Base-by-base conservation (phyloP, 345 rosid species). In the Lepidium africanum region DNA sequence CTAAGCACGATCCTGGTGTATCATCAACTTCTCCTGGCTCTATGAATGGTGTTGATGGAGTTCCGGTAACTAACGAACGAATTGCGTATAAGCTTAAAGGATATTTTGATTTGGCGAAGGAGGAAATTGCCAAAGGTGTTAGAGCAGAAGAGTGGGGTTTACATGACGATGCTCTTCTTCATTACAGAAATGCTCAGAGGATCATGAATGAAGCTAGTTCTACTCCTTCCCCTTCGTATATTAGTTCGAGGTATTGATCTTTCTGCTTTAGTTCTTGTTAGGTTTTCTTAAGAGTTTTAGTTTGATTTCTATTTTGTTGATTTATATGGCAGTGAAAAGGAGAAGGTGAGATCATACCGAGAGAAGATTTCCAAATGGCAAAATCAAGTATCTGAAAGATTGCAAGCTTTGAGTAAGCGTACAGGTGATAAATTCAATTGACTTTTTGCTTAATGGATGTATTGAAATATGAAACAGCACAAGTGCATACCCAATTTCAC, bases 71-170 rank as follows among this genome's bases (percentile, higher is more conserved):
- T 7, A 93, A 90, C 72, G 98, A 93, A 80, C 87, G 97, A 35
- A 60, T 74, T 10, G 98, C 97, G 13, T 90, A 87, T 71, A 93
- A 93, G 86, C 81, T 93, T 50, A 93, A 90, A 77, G 97, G 97
- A 8, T 93, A 85, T 82, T 79, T 77, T 67, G 96, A 93, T 77
- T 85, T 93, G 51, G 97, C 94, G 36, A 93, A 82, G 71, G 87
- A 74, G 60, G 96, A 88, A 79, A 93, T 90, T 47, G 87, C 80
- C 15, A 88, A 86, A 59, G 97, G 73, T 7, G 89, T 92, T 13
- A 79, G 90, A 53, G 85, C 93, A n/a, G 98, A 92, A 77, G 98
- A 92, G 58, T 88, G 97, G 92, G 96, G 97, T 38, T 76, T 92
- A 59, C 70, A 76, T 47, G 94, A 90, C 12, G 96, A 92, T 21